Base-by-base conservation (phyloP, 1,284 basidiomycete genomes). In the Melanopsichium pennsylvanicum region DNA sequence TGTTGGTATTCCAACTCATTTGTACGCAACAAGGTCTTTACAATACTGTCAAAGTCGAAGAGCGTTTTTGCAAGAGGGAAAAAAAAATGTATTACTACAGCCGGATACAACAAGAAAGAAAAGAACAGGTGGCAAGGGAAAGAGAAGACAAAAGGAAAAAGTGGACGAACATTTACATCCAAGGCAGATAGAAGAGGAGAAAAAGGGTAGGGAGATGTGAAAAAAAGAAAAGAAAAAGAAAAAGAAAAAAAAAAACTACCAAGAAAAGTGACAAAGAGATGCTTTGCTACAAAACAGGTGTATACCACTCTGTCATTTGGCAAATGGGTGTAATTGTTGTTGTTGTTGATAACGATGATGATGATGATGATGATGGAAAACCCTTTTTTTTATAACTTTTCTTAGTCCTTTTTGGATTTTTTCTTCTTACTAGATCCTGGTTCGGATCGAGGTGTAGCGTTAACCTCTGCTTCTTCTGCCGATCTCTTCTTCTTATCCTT, bases 401-500 rank as follows among this genome's bases (percentile, higher is more conserved):
- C 71, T 69, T 74, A 63, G 18, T 54, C 44, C 64, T 70, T 68
- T 55, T 73, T 70, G 51, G 66, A 69, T 64, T 74, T 74, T 62
- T 75, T 73, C 71, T 74, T 74, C 61, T 74, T 76, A 55, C 56
- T 66, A 18, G 63, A 57, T 42, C 58, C 69, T 51, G 52, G 60
- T 32, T 69, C 63, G 50, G 68, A 55, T 33, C 59, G 71, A 43
- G 66, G 66, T 4, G 66, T 61, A 16, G 46, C 70, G 31, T 56
- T 64, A 29, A 64, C 72, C 22, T 73, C 70, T 23, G 69, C 60
- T 42, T 64, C 55, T 29, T 68, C 70, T 19, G 67, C 64, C 26
- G 69, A 70, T 10, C 62, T 54, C 62, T 74, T 73, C 69, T 73
- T 75, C 60, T 73, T 69, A 51, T 74, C 72, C 70, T 78, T 75